These are phyloP conservation scores for Termitomyces eurrhizus DNA, from an alignment of 768 basidiomycete genomes.

Conservation along the genomic window DNA sequence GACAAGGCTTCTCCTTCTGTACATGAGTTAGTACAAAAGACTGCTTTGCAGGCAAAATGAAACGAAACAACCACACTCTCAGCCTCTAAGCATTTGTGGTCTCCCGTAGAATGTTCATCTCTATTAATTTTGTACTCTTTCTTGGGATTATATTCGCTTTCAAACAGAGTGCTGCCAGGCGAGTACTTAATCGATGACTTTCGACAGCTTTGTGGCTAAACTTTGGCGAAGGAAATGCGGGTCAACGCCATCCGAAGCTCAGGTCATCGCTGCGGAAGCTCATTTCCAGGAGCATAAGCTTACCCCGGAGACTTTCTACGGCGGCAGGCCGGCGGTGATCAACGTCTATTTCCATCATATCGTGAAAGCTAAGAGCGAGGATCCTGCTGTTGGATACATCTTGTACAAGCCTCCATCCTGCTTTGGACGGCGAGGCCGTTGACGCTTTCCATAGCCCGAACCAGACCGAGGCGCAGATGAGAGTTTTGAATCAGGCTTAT, in stretches of 20 bases:
- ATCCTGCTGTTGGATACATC: constrained; percentile 33
- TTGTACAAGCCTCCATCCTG: constrained; percentile 26
- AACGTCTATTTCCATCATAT: constrained; percentile 29
- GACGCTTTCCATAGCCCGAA: not conserved
- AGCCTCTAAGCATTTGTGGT: not conserved
- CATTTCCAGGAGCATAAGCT: constrained; percentile 13
- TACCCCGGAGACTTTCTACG: not conserved
- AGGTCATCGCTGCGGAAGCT: constrained; percentile 9
- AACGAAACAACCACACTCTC: not conserved
- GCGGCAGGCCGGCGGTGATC: not conserved
- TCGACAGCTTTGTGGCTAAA: not conserved
- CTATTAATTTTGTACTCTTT: not conserved
- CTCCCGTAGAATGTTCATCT: not conserved
- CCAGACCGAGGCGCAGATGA: constrained; percentile 33
- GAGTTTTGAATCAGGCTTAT: constrained; percentile 40
- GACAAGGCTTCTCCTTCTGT: not conserved
- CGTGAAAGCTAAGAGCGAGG: constrained; percentile 16
- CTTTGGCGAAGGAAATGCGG: constrained; percentile 6
- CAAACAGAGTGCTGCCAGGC: not conserved
- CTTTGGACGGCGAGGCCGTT: not conserved
- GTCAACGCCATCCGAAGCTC: constrained; percentile 8
- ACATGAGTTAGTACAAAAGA: not conserved
- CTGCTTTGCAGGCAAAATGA: not conserved
- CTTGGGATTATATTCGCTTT: not conserved
- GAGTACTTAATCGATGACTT: not conserved